Percentiles rank a stretch among this genome's conserved stretches.
These are phyloP conservation scores for Fusarium papillatum DNA, from an alignment of 2,329 filamentous ascomycete genomes.

Conservation along the genomic window DNA sequence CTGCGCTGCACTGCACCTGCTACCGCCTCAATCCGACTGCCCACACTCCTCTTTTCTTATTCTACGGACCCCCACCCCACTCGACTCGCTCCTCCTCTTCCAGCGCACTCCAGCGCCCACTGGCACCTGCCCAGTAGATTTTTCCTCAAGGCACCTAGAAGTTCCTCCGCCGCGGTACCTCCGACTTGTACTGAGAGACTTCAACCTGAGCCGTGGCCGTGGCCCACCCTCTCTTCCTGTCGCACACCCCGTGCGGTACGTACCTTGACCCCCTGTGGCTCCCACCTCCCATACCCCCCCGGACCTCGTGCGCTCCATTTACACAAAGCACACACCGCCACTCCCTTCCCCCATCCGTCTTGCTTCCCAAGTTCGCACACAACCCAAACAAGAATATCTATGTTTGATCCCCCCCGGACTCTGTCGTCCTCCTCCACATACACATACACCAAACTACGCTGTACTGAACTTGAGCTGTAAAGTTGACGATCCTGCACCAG, in stretches of 20 bases:
- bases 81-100: slow-evolving; percentile 22
- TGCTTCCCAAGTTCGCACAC: slow-evolving; percentile 38
- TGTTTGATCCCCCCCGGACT: slow-evolving; percentile 44
- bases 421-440: slow-evolving; percentile 40
- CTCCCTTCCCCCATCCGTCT: slow-evolving; percentile 47
- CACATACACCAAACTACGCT: slow-evolving; percentile 35
- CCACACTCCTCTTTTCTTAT: slow-evolving; percentile 17
- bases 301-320: slow-evolving; percentile 41
- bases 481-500: slow-evolving; percentile 23
- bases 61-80: slow-evolving; percentile 23
- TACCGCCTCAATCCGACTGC: slow-evolving; percentile 18
- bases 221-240: background rate
- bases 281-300: slow-evolving; percentile 21
- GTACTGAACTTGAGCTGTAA: slow-evolving; percentile 20
- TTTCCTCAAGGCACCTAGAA: background rate
- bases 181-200: slow-evolving; percentile 42
- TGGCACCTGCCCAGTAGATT: slow-evolving; percentile 23
- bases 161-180: slow-evolving; percentile 41
- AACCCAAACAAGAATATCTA: slow-evolving; percentile 46
- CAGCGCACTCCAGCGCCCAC: slow-evolving; percentile 29
- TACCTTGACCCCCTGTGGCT: slow-evolving; percentile 18
- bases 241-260: slow-evolving; percentile 15
- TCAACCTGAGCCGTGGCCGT: slow-evolving; percentile 6
- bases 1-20: background rate
- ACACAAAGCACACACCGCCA: slow-evolving; percentile 44